A percentile compares a stretch with the other conserved stretches of the same genome.
phyloP scores from a whole-genome alignment of 169 alveolate genomes.

The Theileria annulata region DNA sequence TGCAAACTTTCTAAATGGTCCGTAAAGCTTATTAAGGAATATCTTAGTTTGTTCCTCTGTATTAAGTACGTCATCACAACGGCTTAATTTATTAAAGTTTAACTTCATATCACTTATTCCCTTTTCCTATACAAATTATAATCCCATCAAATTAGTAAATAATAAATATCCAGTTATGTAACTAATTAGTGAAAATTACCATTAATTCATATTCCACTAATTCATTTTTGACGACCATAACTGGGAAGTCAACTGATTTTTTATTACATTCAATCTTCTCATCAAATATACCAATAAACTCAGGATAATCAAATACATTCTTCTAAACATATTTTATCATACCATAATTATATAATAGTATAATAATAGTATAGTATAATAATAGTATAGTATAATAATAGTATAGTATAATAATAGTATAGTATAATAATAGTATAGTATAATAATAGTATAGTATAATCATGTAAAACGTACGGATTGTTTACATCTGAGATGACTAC shows the following conservation, averaged over 20 bases:
- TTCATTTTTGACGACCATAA: background rate
- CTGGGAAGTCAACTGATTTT: background rate
- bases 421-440: too few relatives aligned
- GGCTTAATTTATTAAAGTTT: too few relatives aligned
- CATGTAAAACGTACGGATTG: too few relatives aligned
- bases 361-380: too few relatives aligned
- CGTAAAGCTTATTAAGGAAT: background rate
- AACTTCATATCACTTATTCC: background rate
- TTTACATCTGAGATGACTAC: too few relatives aligned
- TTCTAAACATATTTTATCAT: background rate
- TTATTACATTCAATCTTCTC: conserved; percentile 14
- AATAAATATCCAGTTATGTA: too few relatives aligned
- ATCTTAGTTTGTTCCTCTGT: conserved; percentile 8
- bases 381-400: too few relatives aligned
- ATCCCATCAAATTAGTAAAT: too few relatives aligned
- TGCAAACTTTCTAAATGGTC: conserved; percentile 16
- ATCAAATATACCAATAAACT: conserved; percentile 15
- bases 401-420: too few relatives aligned
- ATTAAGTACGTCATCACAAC: too few relatives aligned
- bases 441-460: too few relatives aligned
- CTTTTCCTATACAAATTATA: background rate
- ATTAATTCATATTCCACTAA: background rate
- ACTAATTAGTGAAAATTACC: conserved; percentile 7
- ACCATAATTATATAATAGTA: too few relatives aligned
- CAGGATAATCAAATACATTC: background rate